Evolutionary conservation across 2,329 filamentous ascomycete species (phyloP), one percentile per base, ranked within the genome.

Genomic region (Exserohilum rostratum): DNA sequence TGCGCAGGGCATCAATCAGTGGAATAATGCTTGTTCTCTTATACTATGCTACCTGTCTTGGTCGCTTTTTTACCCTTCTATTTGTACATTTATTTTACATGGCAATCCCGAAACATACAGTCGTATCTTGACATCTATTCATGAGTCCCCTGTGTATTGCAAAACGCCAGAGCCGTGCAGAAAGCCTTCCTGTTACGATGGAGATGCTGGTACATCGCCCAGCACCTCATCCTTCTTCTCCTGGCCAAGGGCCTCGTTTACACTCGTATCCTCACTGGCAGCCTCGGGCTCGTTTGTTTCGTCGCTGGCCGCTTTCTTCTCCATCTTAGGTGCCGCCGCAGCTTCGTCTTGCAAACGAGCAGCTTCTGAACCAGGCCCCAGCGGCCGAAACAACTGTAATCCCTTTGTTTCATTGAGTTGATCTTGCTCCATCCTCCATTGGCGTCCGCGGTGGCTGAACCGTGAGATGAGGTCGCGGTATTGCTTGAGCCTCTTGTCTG

Each of bases 381-480:
- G 50, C 1, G 69, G 72, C 13, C 55, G 61, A 47, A 63, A 75
- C 6, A 78, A 57, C 34, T 73, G 62, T 51, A 71, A 65, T 25
- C 79, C 79, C 18, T 75, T 66, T 40, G 74, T 67, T 53, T 79
- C 73, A 52, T 87, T 84, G 27, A 80, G 66, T 66, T 79, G 64
- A 50, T 86, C 82, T 69, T 87, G 78, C 58, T 76, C 55, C 49
- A 79, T 67, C 54, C 91, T 84, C 74, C 83, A 89, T 45, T 71
- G 56, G 38, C 83, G 81, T 6, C 92, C 91, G 47, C 78, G 69
- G 11, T 78, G 64, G 48, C 82, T 86, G 59, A 85, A 72, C 1
- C 74, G 61, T 53, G 77, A 74, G 47, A 87, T 71, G 18, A 65
- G 55, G 34, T 63, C 47, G 7, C 76, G 66, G 61, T 86, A 85